phyloP scores from a whole-genome alignment of 1,139 yeast genomes.

The Debaryomyces nepalensis region DNA sequence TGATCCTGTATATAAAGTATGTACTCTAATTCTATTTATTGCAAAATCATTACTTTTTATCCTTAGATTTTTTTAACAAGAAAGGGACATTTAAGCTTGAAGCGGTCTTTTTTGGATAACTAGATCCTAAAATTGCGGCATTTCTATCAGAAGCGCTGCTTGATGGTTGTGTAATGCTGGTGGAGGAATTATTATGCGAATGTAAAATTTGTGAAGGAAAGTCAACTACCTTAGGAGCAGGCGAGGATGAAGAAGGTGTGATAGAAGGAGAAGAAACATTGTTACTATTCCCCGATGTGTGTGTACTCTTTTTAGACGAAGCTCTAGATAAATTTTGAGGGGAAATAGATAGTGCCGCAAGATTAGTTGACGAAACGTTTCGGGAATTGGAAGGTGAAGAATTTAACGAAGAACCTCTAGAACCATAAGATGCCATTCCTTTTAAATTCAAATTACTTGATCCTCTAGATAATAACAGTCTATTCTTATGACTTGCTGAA shows the following conservation, averaged over 20 bases:
- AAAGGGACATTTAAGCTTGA: slow-evolving; percentile 35
- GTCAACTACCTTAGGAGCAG: slow-evolving; percentile 16
- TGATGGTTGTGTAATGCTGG: slow-evolving; percentile 29
- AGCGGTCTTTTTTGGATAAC: slow-evolving; percentile 26
- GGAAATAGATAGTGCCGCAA: slow-evolving; percentile 19
- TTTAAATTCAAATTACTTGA: slow-evolving; percentile 27
- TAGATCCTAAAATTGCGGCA: slow-evolving; percentile 23
- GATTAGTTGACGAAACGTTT: slow-evolving; percentile 31
- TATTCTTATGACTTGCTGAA: slow-evolving; percentile 15
- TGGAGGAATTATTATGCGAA: slow-evolving; percentile 9
- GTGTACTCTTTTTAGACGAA: slow-evolving; percentile 18
- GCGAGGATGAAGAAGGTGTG: slow-evolving; percentile 18
- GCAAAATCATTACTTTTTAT: slow-evolving; percentile 17
- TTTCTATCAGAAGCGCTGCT: slow-evolving; percentile 40
- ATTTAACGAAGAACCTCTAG: slow-evolving; percentile 25
- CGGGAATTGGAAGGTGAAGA: slow-evolving; percentile 38
- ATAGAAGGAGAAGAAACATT: slow-evolving; percentile 13
- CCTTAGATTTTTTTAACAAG: slow-evolving; percentile 31
- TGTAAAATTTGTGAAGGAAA: slow-evolving; percentile 14
- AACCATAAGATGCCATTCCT: slow-evolving; percentile 14
- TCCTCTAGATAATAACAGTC: slow-evolving; percentile 24
- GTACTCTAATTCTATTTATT: background rate
- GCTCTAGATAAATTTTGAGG: slow-evolving; percentile 16
- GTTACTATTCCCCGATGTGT: slow-evolving; percentile 7
- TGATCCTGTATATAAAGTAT: slow-evolving; percentile 11